A percentile compares a stretch with the other conserved stretches of the same genome.
phyloP scores from a whole-genome alignment of 176 grass and related monocot genomes.

The Hordeum vulgare region DNA sequence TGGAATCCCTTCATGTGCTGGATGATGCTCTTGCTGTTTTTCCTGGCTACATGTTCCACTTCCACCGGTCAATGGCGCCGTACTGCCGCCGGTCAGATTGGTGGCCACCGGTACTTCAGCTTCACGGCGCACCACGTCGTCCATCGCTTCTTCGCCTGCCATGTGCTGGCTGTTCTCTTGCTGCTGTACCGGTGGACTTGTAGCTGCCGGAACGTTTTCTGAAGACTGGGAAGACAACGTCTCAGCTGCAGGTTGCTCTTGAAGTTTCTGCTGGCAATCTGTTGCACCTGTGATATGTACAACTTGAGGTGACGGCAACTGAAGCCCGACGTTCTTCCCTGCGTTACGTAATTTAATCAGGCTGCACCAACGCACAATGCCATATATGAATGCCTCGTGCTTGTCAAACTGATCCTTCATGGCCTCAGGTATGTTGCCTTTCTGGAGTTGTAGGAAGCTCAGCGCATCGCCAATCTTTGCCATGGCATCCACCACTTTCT shows the following conservation, averaged over 20 bases:
- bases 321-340: background rate
- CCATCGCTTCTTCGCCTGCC: background rate
- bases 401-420: background rate
- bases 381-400: background rate
- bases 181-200: background rate
- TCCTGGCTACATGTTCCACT: background rate
- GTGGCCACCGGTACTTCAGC: background rate
- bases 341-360: background rate
- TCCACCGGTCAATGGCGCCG: background rate
- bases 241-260: background rate
- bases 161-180: background rate
- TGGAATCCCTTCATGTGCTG: background rate
- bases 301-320: too few relatives aligned
- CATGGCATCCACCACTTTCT: background rate
- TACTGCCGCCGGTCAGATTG: background rate
- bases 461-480: background rate
- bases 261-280: background rate
- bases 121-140: background rate
- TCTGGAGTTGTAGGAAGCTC: slow-evolving; percentile 13
- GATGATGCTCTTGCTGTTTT: background rate
- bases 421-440: background rate
- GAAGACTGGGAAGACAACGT: background rate
- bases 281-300: too few relatives aligned
- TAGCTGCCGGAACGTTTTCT: background rate
- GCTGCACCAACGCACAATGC: background rate